phyloP scores from a whole-genome alignment of 176 grass and related monocot species.

The Luzula sylvatica region DNA sequence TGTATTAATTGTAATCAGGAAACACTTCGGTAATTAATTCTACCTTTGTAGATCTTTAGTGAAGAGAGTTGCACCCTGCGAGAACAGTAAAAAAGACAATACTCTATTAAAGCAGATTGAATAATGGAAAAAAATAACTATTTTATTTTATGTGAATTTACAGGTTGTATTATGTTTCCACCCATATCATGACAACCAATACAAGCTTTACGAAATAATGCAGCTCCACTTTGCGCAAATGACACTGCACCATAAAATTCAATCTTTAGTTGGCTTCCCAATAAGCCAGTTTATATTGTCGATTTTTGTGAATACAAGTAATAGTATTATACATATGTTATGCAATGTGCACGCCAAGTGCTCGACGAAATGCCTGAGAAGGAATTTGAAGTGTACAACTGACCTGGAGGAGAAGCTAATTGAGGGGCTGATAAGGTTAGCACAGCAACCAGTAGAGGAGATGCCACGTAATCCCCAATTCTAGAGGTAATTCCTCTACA shows the following conservation, averaged over 20 bases:
- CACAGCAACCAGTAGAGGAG: conserved; percentile 42
- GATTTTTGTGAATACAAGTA: no score
- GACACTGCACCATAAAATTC: conserved; percentile 42
- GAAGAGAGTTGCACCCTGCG: conserved; percentile 79
- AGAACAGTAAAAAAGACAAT: conserved; percentile 12
- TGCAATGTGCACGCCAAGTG: conserved; percentile 1
- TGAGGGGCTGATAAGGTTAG: conserved; percentile 31
- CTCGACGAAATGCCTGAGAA: not conserved
- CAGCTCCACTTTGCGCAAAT: conserved; percentile 38
- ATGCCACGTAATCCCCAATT: conserved; percentile 3
- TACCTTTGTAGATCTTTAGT: conserved; percentile 86
- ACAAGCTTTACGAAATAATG: conserved; percentile 71
- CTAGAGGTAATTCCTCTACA: not conserved
- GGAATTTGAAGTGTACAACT: not conserved
- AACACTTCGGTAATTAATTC: not conserved
- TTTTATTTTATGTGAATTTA: conserved; percentile 23
- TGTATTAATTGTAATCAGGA: not conserved
- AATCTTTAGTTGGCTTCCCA: no score
- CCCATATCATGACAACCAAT: conserved; percentile 94
- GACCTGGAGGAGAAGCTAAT: conserved; percentile 40
- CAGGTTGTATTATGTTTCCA: conserved; percentile 82
- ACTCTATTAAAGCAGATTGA: no score
- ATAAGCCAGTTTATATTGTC: no score
- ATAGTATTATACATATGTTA: not conserved
- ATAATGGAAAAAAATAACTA: not conserved